Evolutionary conservation across 768 basidiomycete species (phyloP), one percentile per base, ranked within the genome.

Genomic region (Agaricus blazei): DNA sequence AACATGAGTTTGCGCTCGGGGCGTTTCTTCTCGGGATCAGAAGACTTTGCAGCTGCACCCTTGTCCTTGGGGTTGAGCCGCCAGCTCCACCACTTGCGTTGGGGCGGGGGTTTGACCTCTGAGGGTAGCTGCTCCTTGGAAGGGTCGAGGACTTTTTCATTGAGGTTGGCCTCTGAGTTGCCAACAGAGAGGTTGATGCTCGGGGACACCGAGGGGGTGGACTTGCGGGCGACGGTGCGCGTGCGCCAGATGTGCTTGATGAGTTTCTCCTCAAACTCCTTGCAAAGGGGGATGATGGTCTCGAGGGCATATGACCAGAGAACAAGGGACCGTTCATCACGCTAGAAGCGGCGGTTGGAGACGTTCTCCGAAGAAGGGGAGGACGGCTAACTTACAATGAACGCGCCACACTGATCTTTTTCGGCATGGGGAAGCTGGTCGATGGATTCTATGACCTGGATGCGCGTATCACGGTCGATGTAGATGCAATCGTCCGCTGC

Each of bases 341-440:
- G 83, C 75, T 77, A 47, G 28, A 54, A 48, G 34, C 8, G 28
- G 27, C 34, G 23, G 48, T 28, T n/a, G 40, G 11, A 27, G 27
- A 28, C 37, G 19, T 15, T 45, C 26, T 1, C n/a, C 42, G 26
- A 42, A 6, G 41, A 48, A 42, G 19, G 34, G n/a, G 7, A 43
- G 27, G 48, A 26, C n/a, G 23, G 31, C 38, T 41, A 43, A 69
- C 73, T 51, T 64, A 76, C 76, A 51, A 92, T 81, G 62, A 94
- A 94, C 1, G 92, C 92, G 15, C 85, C 91, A 47, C 88, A 91
- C 61, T 93, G 90, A 51, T 93, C 91, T 72, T 92, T 93, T 65
- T 93, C 89, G 3, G 90, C 91, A 37, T 79, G 73, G 1, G 87
- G 85, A 36, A 95, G 74, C 48, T 79, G 75, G 36, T 71, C 66